Base-by-base conservation (phyloP, 257 asterid species). In the Pogostemon cablin region DNA sequence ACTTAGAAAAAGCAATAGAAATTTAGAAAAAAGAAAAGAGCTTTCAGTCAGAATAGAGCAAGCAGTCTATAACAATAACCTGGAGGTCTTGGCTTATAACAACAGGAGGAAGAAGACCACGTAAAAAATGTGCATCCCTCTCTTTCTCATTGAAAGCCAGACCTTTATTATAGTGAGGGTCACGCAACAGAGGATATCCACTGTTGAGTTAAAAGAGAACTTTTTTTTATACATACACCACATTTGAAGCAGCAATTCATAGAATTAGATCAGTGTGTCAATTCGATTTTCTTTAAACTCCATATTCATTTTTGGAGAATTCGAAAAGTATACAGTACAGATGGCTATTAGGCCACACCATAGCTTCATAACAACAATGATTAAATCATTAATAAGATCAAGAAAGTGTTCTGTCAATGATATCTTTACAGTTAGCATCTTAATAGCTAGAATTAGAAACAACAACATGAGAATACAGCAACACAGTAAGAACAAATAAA, bases 51-150 rank as follows among this genome's bases (percentile, higher is more conserved):
- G 61, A 25, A 44, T 25, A 65, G 41, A 35, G 41, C 71, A n/a
- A 72, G 35, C 7, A 65, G 56, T 9, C 20, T 57, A 20, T 53
- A 3, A 47, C 65, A 42, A 52, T 61, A 68, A 93, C 99, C 98
- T 93, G 99, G 70, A 89, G 79, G 3, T 85, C 93, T 77, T 91
- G 99, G 84, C 81, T 79, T 77, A 88, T 54, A 39, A 85, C 85
- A 32, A 74, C 98, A 0, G 99, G 98, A 59, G 99, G 99, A 58
- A 95, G 97, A 72, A 95, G 93, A 75, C 99, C 99, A 5, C 98
- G 87, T 72, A 95, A 80, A 76, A 85, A 95, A 79, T 95, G 99
- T 17, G 95, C 84, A 77, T 91, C 99, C 76, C 95, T 91, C 84
- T 95, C 99, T 76, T 78, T 95, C 80, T 91, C 97, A 7, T 75